These are phyloP conservation scores for Barnettozyma salicaria DNA, from an alignment of 805 yeast genomes.

Conservation along the genomic window DNA sequence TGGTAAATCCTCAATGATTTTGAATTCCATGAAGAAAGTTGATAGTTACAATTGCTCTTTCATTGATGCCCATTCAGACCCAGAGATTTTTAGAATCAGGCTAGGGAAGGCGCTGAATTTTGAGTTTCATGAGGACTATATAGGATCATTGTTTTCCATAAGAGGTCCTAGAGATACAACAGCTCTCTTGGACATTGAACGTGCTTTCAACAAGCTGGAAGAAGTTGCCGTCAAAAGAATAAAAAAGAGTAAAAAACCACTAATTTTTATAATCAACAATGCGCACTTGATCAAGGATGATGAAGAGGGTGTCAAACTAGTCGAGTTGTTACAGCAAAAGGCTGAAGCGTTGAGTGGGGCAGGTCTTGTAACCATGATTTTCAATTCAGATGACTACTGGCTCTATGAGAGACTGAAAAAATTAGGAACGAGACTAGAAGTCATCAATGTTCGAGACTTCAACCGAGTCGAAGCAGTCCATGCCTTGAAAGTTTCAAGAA, in stretches of 20 bases:
- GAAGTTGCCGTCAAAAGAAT: constrained; percentile 55
- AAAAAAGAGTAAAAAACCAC: constrained; percentile 42
- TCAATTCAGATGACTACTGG: constrained; percentile 85
- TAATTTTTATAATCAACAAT: constrained; percentile 65
- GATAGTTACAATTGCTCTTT: constrained; percentile 60
- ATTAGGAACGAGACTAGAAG: constrained; percentile 68
- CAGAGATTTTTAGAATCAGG: constrained; percentile 72
- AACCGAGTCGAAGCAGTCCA: constrained; percentile 46
- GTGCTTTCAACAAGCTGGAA: constrained; percentile 74
- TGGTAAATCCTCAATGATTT: constrained; percentile 71
- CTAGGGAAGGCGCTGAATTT: constrained; percentile 71
- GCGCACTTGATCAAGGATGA: constrained; percentile 72
- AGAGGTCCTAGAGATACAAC: constrained; percentile 84
- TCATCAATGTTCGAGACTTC: constrained; percentile 62
- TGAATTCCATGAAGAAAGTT: constrained; percentile 62
- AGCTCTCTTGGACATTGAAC: constrained; percentile 72
- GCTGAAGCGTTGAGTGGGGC: constrained; percentile 76
- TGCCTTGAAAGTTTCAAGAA: constrained; percentile 49
- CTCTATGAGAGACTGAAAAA: constrained; percentile 68
- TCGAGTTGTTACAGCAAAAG: constrained; percentile 75
- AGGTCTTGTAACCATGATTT: constrained; percentile 43
- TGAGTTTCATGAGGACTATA: constrained; percentile 72
- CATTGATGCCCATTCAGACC: constrained; percentile 80
- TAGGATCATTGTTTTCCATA: constrained; percentile 74
- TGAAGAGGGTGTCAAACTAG: constrained; percentile 62